A percentile compares a stretch with the other conserved stretches of the same genome.
Evolutionary conservation across 2,329 filamentous ascomycete genomes (phyloP).

Genomic region (Aspergillus melleus): DNA sequence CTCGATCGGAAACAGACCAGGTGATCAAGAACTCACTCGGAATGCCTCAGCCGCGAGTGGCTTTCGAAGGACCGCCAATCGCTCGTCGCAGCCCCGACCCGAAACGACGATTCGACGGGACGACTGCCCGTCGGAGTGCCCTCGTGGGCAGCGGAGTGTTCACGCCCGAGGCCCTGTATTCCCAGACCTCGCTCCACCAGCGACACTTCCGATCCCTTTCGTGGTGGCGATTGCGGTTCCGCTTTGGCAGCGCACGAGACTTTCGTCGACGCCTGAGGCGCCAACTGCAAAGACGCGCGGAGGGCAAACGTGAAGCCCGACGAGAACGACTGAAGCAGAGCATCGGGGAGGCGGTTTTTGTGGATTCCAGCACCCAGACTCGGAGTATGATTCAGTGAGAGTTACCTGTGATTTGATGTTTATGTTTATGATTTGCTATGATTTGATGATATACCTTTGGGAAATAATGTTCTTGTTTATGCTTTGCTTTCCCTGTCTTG

Average conservation of each 20-base stretch:
- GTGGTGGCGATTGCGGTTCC: slow-evolving; percentile 48
- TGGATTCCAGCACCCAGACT: slow-evolving; percentile 21
- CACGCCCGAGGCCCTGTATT: slow-evolving; percentile 28
- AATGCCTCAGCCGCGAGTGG: slow-evolving; percentile 51
- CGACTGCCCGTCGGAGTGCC: slow-evolving; percentile 31
- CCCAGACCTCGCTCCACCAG: slow-evolving; percentile 33
- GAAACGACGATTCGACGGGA: slow-evolving; percentile 24
- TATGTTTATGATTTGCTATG: slow-evolving; percentile 7
- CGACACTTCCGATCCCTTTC: slow-evolving; percentile 36
- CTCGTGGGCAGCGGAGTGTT: slow-evolving; percentile 30
- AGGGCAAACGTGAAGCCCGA: slow-evolving; percentile 52
- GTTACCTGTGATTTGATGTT: background rate
- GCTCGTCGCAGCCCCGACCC: slow-evolving; percentile 35
- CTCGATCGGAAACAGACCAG: slow-evolving; percentile 31
- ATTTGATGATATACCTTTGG: background rate
- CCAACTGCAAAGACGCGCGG: slow-evolving; percentile 43
- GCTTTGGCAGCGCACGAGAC: slow-evolving; percentile 52
- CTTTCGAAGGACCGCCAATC: slow-evolving; percentile 41
- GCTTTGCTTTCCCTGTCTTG: slow-evolving; percentile 1
- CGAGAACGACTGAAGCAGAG: slow-evolving; percentile 55
- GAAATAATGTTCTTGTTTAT: slow-evolving; percentile 9
- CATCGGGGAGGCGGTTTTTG: slow-evolving; percentile 40
- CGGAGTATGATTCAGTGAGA: slow-evolving; percentile 10
- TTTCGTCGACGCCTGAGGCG: slow-evolving; percentile 51
- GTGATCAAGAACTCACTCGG: slow-evolving; percentile 58